Conservation (phyloP, 257 asterid genomes). For the Solanum microdontum region DNA sequence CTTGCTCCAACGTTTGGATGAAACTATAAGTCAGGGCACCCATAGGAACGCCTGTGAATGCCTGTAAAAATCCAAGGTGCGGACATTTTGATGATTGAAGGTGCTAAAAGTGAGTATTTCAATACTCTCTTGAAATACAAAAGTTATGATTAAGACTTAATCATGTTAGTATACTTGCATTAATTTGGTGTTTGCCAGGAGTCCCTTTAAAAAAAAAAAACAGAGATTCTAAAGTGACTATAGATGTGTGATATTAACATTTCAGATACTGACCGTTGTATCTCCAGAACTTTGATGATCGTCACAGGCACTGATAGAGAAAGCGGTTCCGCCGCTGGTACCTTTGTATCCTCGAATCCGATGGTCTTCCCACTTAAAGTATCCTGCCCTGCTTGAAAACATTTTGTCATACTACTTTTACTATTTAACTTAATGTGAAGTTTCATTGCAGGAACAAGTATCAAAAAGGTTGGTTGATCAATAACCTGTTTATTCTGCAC, state of each 20-base stretch:
- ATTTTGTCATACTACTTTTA: background rate
- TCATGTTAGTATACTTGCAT: background rate
- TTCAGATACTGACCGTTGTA: conserved; percentile 41
- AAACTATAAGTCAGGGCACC: conserved; percentile 65
- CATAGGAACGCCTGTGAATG: conserved; percentile 39
- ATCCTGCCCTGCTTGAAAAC: conserved; percentile 24
- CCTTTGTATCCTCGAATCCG: conserved; percentile 38
- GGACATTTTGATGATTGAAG: background rate
- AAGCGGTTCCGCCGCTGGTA: conserved; percentile 63
- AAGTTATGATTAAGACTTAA: background rate
- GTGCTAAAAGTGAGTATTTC: background rate
- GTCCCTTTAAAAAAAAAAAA: background rate
- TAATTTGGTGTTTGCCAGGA: background rate
- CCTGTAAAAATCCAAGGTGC: conserved; percentile 22
- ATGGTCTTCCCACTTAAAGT: conserved; percentile 49
- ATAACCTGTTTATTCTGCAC: conserved; percentile 58
- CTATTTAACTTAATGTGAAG: background rate
- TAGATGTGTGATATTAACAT: background rate
- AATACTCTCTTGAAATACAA: background rate
- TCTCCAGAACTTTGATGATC: conserved; percentile 77
- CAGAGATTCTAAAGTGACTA: background rate
- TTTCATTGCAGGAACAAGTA: background rate
- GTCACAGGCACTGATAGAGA: conserved; percentile 72
- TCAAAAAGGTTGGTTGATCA: background rate
- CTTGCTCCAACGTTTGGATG: conserved; percentile 38